phyloP scores from a whole-genome alignment of 805 yeast species.

The Wickerhamiella vanderwaltii region DNA sequence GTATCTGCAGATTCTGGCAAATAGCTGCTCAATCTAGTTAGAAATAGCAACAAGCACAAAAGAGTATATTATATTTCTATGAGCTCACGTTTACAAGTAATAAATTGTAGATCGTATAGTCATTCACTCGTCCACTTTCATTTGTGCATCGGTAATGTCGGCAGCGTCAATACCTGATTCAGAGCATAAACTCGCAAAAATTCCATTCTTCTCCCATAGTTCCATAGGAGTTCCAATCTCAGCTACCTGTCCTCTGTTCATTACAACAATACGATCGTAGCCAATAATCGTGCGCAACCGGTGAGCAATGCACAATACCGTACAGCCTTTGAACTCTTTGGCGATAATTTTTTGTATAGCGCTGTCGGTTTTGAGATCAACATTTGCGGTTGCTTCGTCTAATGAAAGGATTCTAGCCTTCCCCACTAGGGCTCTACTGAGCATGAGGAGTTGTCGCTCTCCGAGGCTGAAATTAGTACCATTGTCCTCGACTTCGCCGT shows the following conservation, averaged over 20 bases:
- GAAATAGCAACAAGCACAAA: too few species aligned
- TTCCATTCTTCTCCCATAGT: slow-evolving; percentile 24
- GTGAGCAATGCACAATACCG: slow-evolving; percentile 63
- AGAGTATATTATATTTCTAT: too few species aligned
- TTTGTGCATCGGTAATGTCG: too few species aligned
- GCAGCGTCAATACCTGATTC: slow-evolving; percentile 12
- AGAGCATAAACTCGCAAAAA: neutral
- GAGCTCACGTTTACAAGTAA: too few species aligned
- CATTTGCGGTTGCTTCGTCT: slow-evolving; percentile 71
- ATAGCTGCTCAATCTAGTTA: too few species aligned
- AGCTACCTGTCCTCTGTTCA: slow-evolving; percentile 43
- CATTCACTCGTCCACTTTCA: too few species aligned
- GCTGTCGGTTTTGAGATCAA: slow-evolving; percentile 60
- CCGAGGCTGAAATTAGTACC: slow-evolving; percentile 58
- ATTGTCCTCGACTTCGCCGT: slow-evolving; percentile 48
- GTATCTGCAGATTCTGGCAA: too few species aligned
- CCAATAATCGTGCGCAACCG: slow-evolving; percentile 48
- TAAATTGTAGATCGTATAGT: too few species aligned
- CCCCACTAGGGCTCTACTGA: slow-evolving; percentile 60
- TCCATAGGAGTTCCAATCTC: slow-evolving; percentile 43
- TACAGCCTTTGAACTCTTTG: slow-evolving; percentile 46
- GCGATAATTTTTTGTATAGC: slow-evolving; percentile 50
- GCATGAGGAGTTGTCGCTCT: slow-evolving; percentile 55
- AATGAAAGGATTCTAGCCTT: slow-evolving; percentile 47
- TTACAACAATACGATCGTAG: slow-evolving; percentile 47